phyloP scores from a whole-genome alignment of 345 rosid species.

The Syzygium oleosum region DNA sequence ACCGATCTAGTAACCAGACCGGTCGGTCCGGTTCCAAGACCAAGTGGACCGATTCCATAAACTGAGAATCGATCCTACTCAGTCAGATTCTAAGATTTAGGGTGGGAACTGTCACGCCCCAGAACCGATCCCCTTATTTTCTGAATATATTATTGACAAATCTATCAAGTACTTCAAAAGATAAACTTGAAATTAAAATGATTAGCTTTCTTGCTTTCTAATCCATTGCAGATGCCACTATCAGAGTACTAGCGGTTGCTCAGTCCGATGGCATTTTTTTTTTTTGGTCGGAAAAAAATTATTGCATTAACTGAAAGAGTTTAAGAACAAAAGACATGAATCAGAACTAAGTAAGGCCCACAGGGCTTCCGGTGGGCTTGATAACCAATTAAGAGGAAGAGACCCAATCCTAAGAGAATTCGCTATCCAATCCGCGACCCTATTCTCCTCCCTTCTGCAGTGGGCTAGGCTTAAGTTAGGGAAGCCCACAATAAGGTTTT shows the following conservation, averaged over 20 bases:
- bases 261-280: neutral
- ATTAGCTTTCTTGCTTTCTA: neutral
- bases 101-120: neutral
- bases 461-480: neutral
- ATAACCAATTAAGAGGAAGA: neutral
- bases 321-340: neutral
- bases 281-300: too few species aligned
- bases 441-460: neutral
- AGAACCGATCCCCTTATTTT: neutral
- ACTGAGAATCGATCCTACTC: neutral
- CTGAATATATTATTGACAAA: neutral
- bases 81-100: rapidly evolving
- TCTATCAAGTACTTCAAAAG: neutral
- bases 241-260: neutral
- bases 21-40: too few species aligned
- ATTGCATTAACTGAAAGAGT: too few species aligned
- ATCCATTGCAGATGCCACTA: neutral
- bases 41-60: neutral
- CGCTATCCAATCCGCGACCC: neutral
- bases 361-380: neutral
- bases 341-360: neutral
- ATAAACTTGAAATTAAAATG: neutral
- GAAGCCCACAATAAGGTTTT: neutral
- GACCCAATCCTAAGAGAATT: neutral
- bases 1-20: too few species aligned